Conservation (phyloP, 2,329 filamentous ascomycete genomes). For the Epichloe amarillans region DNA sequence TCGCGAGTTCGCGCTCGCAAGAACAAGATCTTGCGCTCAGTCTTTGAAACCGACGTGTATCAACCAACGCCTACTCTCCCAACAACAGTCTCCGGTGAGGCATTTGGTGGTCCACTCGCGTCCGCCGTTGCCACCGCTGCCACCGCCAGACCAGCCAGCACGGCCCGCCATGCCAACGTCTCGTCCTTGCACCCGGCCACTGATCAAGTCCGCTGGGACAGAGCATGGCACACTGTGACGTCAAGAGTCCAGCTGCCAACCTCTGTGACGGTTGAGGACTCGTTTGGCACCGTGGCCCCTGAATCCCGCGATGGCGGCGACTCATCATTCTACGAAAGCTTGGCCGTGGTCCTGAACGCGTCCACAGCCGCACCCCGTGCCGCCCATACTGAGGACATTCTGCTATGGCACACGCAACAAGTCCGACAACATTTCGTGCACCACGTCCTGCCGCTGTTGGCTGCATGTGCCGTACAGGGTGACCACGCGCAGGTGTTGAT, state of each 20-base stretch:
- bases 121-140: slow-evolving; percentile 7
- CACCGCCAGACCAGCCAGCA: slow-evolving; percentile 8
- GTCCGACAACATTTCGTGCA: slow-evolving; percentile 47
- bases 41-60: slow-evolving; percentile 39
- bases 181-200: slow-evolving; percentile 15
- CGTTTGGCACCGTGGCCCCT: slow-evolving; percentile 34
- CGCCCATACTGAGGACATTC: slow-evolving; percentile 38
- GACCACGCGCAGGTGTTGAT: slow-evolving; percentile 34
- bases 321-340: slow-evolving; percentile 34
- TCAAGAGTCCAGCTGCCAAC: slow-evolving; percentile 41
- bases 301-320: slow-evolving; percentile 30
- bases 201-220: slow-evolving; percentile 45
- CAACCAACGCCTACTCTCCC: slow-evolving; percentile 33
- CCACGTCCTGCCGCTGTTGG: slow-evolving; percentile 43
- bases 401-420: slow-evolving; percentile 48
- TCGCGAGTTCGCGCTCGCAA: slow-evolving; percentile 34
- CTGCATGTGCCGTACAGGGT: slow-evolving; percentile 29
- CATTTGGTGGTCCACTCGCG: slow-evolving; percentile 30
- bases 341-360: slow-evolving; percentile 40
- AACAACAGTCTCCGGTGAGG: slow-evolving; percentile 28
- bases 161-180: slow-evolving; percentile 1
- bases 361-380: slow-evolving; percentile 32
- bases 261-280: slow-evolving; percentile 41
- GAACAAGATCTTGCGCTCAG: slow-evolving; percentile 38
- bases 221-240: slow-evolving; percentile 50